A percentile compares a stretch with the other conserved stretches of the same genome.
Evolutionary conservation across 805 yeast genomes (phyloP).

Genomic region (Saccharomycopsis sp.): DNA sequence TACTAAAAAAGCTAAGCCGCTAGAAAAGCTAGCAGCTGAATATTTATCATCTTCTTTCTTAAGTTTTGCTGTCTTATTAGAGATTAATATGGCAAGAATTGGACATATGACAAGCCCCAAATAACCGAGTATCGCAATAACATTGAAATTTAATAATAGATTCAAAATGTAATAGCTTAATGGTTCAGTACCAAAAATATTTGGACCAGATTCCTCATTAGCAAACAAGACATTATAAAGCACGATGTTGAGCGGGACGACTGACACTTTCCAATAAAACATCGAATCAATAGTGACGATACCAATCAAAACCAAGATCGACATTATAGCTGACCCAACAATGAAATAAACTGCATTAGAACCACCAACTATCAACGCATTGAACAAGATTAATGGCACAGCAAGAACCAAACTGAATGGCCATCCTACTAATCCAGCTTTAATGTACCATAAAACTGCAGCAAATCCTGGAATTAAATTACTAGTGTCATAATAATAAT

Average conservation of each 20-base stretch:
- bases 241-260: slow-evolving; percentile 80
- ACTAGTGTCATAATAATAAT: slow-evolving; percentile 22
- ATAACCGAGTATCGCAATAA: slow-evolving; percentile 37
- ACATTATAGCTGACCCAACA: slow-evolving; percentile 25
- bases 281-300: slow-evolving; percentile 47
- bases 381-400: slow-evolving; percentile 48
- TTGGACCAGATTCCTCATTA: slow-evolving; percentile 67
- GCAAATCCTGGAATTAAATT: slow-evolving; percentile 18
- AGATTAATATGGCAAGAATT: slow-evolving; percentile 25
- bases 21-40: slow-evolving; percentile 16
- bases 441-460: slow-evolving; percentile 34
- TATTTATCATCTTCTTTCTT: slow-evolving; percentile 11
- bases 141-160: slow-evolving; percentile 67
- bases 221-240: slow-evolving; percentile 73
- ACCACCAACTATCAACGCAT: slow-evolving; percentile 24
- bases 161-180: slow-evolving; percentile 63
- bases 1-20: slow-evolving; percentile 22
- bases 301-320: slow-evolving; percentile 24
- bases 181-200: slow-evolving; percentile 85
- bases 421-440: slow-evolving; percentile 89
- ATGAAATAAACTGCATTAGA: slow-evolving; percentile 23
- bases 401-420: slow-evolving; percentile 71
- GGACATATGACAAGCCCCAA: slow-evolving; percentile 33
- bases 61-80: slow-evolving; percentile 1
- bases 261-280: slow-evolving; percentile 50